phyloP scores from a whole-genome alignment of 1,139 yeast species.

The Candida sp. region DNA sequence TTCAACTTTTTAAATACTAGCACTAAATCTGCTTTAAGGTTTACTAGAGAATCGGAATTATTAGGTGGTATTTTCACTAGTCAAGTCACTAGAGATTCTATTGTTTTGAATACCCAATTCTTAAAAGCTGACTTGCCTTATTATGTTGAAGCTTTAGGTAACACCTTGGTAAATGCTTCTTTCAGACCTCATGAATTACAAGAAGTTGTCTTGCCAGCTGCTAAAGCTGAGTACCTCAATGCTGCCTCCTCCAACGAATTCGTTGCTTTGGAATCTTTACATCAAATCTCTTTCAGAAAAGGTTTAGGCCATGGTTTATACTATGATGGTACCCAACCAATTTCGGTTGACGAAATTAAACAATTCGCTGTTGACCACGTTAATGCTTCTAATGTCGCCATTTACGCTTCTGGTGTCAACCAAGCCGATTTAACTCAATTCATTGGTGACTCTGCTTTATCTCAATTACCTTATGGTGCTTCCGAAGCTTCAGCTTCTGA shows the following conservation, averaged over 20 bases:
- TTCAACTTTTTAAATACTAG: constrained; percentile 84
- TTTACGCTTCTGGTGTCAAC: constrained; percentile 73
- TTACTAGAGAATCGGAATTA: constrained; percentile 92
- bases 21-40: constrained; percentile 84
- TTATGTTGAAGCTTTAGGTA: constrained; percentile 84
- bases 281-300: constrained; percentile 77
- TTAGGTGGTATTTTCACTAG: constrained; percentile 82
- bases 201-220: constrained; percentile 83
- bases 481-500: constrained; percentile 33
- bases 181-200: constrained; percentile 79
- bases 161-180: constrained; percentile 67
- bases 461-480: constrained; percentile 59
- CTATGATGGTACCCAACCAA: constrained; percentile 61
- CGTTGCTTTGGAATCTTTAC: constrained; percentile 76
- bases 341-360: constrained; percentile 64
- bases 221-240: constrained; percentile 50
- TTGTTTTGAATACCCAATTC: constrained; percentile 77
- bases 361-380: constrained; percentile 67
- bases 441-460: constrained; percentile 64
- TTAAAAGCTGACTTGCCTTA: constrained; percentile 88
- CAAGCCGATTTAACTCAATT: constrained; percentile 68
- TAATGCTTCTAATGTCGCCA: constrained; percentile 66
- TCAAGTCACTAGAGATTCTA: constrained; percentile 76
- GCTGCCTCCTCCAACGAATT: constrained; percentile 52
- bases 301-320: constrained; percentile 87